Evolutionary conservation across 1,284 basidiomycete species (phyloP), one percentile per base, ranked within the genome.

Genomic region (Veloboletus limbatus): DNA sequence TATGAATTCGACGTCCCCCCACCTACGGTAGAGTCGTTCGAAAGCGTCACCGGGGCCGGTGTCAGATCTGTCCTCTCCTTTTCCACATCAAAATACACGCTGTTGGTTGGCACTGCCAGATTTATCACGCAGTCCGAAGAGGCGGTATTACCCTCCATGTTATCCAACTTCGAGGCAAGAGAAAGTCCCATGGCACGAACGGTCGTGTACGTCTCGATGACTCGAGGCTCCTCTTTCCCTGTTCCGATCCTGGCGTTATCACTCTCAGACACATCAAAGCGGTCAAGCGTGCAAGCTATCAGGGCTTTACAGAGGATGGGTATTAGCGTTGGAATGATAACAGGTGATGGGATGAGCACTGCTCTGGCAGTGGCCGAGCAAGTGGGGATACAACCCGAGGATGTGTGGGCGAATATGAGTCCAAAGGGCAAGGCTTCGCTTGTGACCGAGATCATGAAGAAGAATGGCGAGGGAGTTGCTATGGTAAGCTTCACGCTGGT

Each of bases 361-460:
- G 93, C 93, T 3, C 61, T 83, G 25, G 91, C 94, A 2, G 80
- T 97, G 41, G 94, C 93, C 16, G 80, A 81, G 55, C 82, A 92
- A 60, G 87, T 95, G 16, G 93, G 93, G 0, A 95, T 97, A 56
- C 70, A 71, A 37, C 75, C 82, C 2, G 83, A 89, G 45, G 77
- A 84, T 44, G 90, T 97, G 0, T 92, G 86, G 79, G 86, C 92
- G 3, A 82, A 81, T 40, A 92, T 97, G 77, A 93, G 86, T 58
- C 94, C 94, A 2, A 89, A 93, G 60, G 94, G 94, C 35, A 97
- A 97, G 66, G 92, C 92, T 1, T 76, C 82, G 16, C 79, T 91
- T 47, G 77, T 97, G 16, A 72, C 80, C 3, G 89, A 93, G 60
- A 68, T 97, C 31, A 87, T 92, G 67, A 76, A 81, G 58, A 78